Percentiles rank a stretch among this genome's conserved stretches.
phyloP scores from a whole-genome alignment of 306 rosid genomes.

The Adenanthera pavonina region DNA sequence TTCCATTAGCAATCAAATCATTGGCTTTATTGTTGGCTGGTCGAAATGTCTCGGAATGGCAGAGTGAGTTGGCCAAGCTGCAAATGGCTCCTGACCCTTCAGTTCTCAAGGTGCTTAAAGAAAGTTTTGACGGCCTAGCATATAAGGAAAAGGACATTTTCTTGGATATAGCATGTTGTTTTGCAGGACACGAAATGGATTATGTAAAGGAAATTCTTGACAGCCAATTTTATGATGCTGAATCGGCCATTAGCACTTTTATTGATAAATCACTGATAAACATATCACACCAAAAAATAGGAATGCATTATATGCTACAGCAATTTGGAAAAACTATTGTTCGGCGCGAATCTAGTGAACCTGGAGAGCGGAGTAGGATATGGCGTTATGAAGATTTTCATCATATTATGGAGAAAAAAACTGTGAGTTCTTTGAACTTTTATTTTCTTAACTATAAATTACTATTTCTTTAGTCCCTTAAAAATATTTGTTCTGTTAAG shows the following conservation, averaged over 20 bases:
- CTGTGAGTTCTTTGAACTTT: no score
- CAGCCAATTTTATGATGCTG: background rate
- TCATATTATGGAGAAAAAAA: no score
- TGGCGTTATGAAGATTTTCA: no score
- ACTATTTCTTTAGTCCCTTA: no score
- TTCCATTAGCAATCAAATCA: background rate
- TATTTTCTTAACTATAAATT: no score
- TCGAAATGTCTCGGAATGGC: background rate
- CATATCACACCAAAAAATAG: rapidly evolving
- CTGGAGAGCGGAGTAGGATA: no score
- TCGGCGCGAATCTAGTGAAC: no score
- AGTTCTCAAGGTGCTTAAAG: background rate
- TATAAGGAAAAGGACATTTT: background rate
- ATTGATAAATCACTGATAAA: background rate
- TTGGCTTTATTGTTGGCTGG: background rate
- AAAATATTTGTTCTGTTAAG: no score
- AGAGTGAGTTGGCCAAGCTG: background rate
- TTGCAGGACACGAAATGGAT: no score
- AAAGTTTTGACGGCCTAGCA: background rate
- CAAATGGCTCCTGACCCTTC: background rate
- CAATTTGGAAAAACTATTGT: no score
- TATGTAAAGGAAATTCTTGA: no score
- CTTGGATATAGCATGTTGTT: background rate
- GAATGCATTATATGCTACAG: background rate
- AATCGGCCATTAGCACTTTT: slow-evolving; percentile 15